Percentiles rank a stretch among this genome's conserved stretches.
Conservation (phyloP, 2,329 filamentous ascomycete species). For the Chaetoscypha palmicola region DNA sequence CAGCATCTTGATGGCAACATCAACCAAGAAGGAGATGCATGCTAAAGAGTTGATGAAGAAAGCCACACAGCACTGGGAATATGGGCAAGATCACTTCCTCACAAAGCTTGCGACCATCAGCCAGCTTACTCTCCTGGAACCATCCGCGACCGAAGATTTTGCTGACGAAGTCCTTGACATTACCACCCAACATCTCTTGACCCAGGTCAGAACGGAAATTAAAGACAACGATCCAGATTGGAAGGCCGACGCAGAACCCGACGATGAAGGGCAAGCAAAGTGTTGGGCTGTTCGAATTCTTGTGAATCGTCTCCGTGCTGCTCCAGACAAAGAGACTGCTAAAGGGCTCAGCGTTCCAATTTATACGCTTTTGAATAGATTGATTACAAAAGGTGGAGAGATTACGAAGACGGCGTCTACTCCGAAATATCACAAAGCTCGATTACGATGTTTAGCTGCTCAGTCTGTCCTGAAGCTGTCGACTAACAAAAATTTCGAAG, state of each 20-base stretch:
- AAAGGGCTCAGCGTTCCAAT: constrained; percentile 59
- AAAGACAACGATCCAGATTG: constrained; percentile 53
- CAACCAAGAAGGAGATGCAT: constrained; percentile 74
- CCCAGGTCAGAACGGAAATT: constrained; percentile 59
- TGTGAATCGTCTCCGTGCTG: constrained; percentile 71
- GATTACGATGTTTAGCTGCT: constrained; percentile 75
- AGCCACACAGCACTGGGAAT: constrained; percentile 66
- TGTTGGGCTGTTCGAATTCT: constrained; percentile 76
- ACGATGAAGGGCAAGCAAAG: constrained; percentile 79
- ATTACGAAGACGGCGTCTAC: constrained; percentile 69
- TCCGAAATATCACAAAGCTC: constrained; percentile 68
- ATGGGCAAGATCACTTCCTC: constrained; percentile 67
- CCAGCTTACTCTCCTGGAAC: constrained; percentile 69
- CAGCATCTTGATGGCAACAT: constrained; percentile 69
- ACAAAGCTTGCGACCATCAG: constrained; percentile 64
- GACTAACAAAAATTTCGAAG: constrained; percentile 67
- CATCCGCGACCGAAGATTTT: constrained; percentile 64
- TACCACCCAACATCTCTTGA: constrained; percentile 65
- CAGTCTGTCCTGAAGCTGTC: constrained; percentile 80
- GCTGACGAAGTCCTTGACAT: constrained; percentile 75
- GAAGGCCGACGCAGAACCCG: constrained; percentile 60
- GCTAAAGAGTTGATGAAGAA: constrained; percentile 76
- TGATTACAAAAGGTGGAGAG: constrained; percentile 72
- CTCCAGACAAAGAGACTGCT: constrained; percentile 42
- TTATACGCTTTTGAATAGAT: constrained; percentile 69